A percentile compares a stretch with the other conserved stretches of the same genome.
phyloP scores from a whole-genome alignment of 2,329 filamentous ascomycete genomes.

The Cordyceps cateniannulata region DNA sequence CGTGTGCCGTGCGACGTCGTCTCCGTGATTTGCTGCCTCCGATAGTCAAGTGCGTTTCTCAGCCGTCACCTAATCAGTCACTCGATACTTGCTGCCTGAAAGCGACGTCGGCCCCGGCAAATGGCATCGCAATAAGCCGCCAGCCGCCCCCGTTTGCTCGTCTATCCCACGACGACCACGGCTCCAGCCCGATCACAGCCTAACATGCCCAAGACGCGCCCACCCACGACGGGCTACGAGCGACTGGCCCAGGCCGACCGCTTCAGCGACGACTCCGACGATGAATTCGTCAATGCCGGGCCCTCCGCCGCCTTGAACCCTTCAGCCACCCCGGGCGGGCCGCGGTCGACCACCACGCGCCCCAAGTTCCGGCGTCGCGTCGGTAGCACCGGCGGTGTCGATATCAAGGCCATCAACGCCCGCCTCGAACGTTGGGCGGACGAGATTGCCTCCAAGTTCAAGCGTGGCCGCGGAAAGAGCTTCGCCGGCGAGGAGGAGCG shows the following conservation, averaged over 20 bases:
- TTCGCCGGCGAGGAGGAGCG: constrained; percentile 71
- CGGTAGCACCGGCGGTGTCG: constrained; percentile 78
- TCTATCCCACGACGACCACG: not conserved
- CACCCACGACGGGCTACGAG: constrained; percentile 76
- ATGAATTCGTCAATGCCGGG: constrained; percentile 49
- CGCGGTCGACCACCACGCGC: constrained; percentile 33
- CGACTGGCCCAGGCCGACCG: constrained; percentile 77
- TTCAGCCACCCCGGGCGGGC: constrained; percentile 30
- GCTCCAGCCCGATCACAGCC: constrained; percentile 1
- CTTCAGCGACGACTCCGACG: constrained; percentile 64
- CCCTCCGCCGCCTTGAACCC: constrained; percentile 51
- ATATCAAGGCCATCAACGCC: constrained; percentile 97
- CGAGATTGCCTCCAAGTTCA: constrained; percentile 96
- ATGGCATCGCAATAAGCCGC: constrained; percentile 10
- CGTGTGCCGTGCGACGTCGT: not conserved
- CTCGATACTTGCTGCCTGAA: too few species aligned
- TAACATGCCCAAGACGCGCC: constrained; percentile 60
- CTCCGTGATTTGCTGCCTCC: too few species aligned
- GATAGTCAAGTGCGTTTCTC: not conserved
- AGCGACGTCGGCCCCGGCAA: not conserved
- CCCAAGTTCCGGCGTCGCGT: constrained; percentile 40
- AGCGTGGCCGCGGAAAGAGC: constrained; percentile 70
- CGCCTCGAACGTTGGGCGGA: constrained; percentile 94
- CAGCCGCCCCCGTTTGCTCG: not conserved
- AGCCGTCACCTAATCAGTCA: not conserved